phyloP scores from a whole-genome alignment of 805 yeast genomes.

The Groenewaldozyma tartarivorans region DNA sequence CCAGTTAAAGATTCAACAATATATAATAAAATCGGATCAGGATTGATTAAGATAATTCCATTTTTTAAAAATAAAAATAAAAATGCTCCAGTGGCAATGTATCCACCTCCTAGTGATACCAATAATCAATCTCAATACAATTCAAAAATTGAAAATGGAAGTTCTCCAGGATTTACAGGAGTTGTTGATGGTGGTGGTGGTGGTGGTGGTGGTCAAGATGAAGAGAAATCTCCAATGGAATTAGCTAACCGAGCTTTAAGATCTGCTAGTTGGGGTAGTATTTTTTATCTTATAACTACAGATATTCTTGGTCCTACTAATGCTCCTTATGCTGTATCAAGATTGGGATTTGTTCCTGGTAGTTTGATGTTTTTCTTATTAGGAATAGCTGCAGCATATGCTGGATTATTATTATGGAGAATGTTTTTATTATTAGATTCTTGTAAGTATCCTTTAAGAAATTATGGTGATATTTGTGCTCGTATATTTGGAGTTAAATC shows the following conservation, averaged over 20 bases:
- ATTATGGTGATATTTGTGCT: slow-evolving; percentile 35
- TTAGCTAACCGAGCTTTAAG: slow-evolving; percentile 17
- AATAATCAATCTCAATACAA: background rate
- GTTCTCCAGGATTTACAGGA: too few species aligned
- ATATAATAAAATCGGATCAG: background rate
- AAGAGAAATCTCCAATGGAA: background rate
- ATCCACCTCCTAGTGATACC: background rate
- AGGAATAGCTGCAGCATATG: slow-evolving; percentile 34
- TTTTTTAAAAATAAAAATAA: too few species aligned
- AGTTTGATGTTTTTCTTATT: slow-evolving; percentile 33
- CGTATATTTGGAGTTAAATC: slow-evolving; percentile 30
- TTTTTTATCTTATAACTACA: slow-evolving; percentile 40
- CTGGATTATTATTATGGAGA: slow-evolving; percentile 33
- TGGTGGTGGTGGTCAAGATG: background rate
- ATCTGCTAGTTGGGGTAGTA: slow-evolving; percentile 21
- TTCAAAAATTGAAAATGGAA: background rate
- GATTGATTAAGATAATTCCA: background rate
- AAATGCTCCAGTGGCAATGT: background rate
- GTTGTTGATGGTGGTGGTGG: too few species aligned
- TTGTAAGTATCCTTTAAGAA: slow-evolving; percentile 34
- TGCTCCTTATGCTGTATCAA: slow-evolving; percentile 38
- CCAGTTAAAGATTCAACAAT: background rate
- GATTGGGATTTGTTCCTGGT: slow-evolving; percentile 39
- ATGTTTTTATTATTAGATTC: slow-evolving; percentile 33
- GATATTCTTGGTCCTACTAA: slow-evolving; percentile 38